Conservation (phyloP, 768 basidiomycete species). For the Macrolepiota albuminosa region DNA sequence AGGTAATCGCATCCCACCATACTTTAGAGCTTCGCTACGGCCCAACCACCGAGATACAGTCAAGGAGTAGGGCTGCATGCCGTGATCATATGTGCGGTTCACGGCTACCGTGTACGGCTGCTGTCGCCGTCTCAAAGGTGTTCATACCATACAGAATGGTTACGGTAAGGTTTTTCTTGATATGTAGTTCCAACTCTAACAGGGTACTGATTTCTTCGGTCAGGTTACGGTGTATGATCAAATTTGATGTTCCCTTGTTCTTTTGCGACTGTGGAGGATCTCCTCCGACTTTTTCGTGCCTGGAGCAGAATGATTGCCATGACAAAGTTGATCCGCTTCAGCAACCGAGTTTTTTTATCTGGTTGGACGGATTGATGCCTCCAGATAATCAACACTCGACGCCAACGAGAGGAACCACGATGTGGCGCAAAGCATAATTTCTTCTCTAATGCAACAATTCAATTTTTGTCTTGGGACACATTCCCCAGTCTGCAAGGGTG, state of each 20-base stretch:
- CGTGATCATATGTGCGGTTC: too few relatives aligned
- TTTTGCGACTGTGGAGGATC: too few relatives aligned
- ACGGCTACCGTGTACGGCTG: too few relatives aligned
- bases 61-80: background rate
- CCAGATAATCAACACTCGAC: background rate
- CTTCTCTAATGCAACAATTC: background rate
- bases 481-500: background rate
- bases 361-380: background rate
- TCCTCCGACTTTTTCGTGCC: too few relatives aligned
- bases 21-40: background rate
- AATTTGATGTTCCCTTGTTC: too few relatives aligned
- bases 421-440: background rate
- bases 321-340: background rate
- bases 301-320: background rate
- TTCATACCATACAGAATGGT: too few relatives aligned
- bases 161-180: conserved; percentile 22
- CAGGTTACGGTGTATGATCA: conserved; percentile 14
- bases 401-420: background rate
- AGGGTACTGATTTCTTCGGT: conserved; percentile 7
- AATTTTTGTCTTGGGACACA: background rate
- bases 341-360: too few relatives aligned
- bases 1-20: background rate
- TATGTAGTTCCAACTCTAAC: background rate
- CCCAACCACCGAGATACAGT: background rate
- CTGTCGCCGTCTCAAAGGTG: too few relatives aligned